Percentiles rank a stretch among this genome's conserved stretches.
Evolutionary conservation across 2,329 filamentous ascomycete genomes (phyloP).

Genomic region (Nothophoma quercina): DNA sequence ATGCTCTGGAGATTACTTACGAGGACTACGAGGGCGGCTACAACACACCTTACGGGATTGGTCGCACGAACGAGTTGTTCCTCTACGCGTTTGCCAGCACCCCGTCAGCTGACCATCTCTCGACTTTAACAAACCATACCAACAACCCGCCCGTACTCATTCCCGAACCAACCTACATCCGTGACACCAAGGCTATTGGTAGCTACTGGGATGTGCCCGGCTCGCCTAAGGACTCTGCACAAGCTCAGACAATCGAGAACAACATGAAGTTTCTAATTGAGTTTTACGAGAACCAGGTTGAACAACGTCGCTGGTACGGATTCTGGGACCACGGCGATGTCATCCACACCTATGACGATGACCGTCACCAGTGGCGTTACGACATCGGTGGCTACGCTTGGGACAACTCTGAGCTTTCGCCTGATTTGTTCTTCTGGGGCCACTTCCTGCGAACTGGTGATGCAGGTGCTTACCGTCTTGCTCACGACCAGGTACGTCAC

Average conservation of each 20-base stretch:
- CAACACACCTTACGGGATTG: slow-evolving; percentile 65
- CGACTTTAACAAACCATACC: slow-evolving; percentile 54
- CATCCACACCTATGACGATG: slow-evolving; percentile 67
- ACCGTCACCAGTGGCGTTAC: slow-evolving; percentile 68
- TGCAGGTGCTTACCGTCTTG: slow-evolving; percentile 65
- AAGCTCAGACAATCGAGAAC: slow-evolving; percentile 53
- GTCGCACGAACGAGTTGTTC: slow-evolving; percentile 64
- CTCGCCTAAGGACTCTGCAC: slow-evolving; percentile 41
- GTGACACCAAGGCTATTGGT: slow-evolving; percentile 62
- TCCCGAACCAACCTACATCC: slow-evolving; percentile 58
- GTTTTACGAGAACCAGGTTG: slow-evolving; percentile 64
- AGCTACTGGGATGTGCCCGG: slow-evolving; percentile 62
- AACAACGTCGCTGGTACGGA: slow-evolving; percentile 68
- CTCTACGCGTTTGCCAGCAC: slow-evolving; percentile 63
- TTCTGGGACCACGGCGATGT: slow-evolving; percentile 70
- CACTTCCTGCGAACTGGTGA: slow-evolving; percentile 68
- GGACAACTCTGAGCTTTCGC: slow-evolving; percentile 71
- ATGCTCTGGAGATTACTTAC: slow-evolving; percentile 69
- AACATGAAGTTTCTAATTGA: slow-evolving; percentile 64
- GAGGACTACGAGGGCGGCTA: slow-evolving; percentile 67
- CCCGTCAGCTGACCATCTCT: slow-evolving; percentile 58
- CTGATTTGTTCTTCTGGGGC: slow-evolving; percentile 69
- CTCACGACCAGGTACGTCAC: slow-evolving; percentile 66
- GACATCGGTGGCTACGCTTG: slow-evolving; percentile 70
- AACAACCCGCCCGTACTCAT: slow-evolving; percentile 63